A percentile compares a stretch with the other conserved stretches of the same genome.
phyloP scores from a whole-genome alignment of 306 rosid species.

The Castanospermum australe region DNA sequence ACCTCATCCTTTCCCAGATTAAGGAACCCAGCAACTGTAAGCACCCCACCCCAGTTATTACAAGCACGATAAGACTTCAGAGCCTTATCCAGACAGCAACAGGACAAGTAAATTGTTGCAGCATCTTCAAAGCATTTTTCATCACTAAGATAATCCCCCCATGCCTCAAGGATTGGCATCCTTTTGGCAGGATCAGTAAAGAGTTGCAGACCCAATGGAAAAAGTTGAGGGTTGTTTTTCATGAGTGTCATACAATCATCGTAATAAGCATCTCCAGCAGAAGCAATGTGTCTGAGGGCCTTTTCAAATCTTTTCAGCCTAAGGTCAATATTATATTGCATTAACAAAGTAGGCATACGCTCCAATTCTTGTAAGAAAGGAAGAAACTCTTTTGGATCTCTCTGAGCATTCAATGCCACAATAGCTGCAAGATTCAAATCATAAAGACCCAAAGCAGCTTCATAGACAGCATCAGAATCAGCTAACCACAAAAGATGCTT shows the following conservation, averaged over 20 bases:
- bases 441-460: slow-evolving; percentile 94
- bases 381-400: slow-evolving; percentile 95
- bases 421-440: slow-evolving; percentile 94
- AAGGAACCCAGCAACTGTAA: slow-evolving; percentile 82
- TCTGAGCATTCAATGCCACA: slow-evolving; percentile 94
- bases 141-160: slow-evolving; percentile 87
- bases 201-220: slow-evolving; percentile 82
- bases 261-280: slow-evolving; percentile 87
- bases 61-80: slow-evolving; percentile 77
- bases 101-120: slow-evolving; percentile 76
- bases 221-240: slow-evolving; percentile 78
- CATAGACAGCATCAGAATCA: slow-evolving; percentile 85
- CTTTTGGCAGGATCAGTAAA: slow-evolving; percentile 66
- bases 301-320: slow-evolving; percentile 81
- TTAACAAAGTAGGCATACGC: slow-evolving; percentile 59
- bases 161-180: slow-evolving; percentile 80
- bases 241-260: slow-evolving; percentile 78
- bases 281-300: slow-evolving; percentile 82
- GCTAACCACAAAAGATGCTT: slow-evolving; percentile 96
- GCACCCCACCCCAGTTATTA: slow-evolving; percentile 86
- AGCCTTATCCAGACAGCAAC: slow-evolving; percentile 82
- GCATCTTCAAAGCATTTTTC: slow-evolving; percentile 83
- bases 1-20: slow-evolving; percentile 71
- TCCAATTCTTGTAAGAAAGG: slow-evolving; percentile 90
- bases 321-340: slow-evolving; percentile 91